Base-by-base conservation (phyloP, 192 early-diverging fungal genomes). In the Thoreauomyces humboldtii region DNA sequence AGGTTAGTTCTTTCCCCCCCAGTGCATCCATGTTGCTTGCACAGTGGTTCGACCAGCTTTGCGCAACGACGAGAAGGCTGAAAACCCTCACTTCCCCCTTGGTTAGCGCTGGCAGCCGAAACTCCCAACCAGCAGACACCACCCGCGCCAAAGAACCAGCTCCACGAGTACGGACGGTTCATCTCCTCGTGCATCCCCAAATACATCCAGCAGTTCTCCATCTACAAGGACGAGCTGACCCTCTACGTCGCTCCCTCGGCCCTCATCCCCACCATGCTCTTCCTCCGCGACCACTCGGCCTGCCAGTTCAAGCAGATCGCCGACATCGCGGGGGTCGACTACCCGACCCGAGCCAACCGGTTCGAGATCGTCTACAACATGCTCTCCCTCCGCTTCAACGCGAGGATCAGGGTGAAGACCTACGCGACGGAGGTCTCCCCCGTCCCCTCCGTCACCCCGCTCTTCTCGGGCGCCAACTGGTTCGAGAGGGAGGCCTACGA, bases 141-240 rank as follows among this genome's bases (percentile, higher is more conserved):
- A 5, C 29, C 55, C 34, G 12, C 35, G 5, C 2, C 21, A 25
- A 46, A 47, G 21, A 61, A 46, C 44, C 25, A 69, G 54, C 29
- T 69, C 29, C 76, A 77, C 59, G 72, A 77, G 59, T 98, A 87
- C 74, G 93, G 93, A 48, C 85, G 91, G 70, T 96, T 90, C 77
- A 73, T 98, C 36, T 79, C 86, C 25, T 85, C 84, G 36, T 81
- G 86, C 64, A 75, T 98, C 63, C 96, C 96, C 29, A 97, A 96
- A 77, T 97, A 81, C 72, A 89, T 98, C 48, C 96, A 98, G 72
- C 96, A 95, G 78, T 91, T 91, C 72, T 92, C 92, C 28, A 90
- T 98, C 58, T 96, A 94, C 87, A 97, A 97, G 77, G 92, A 99
- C 61, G 96, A 99, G 73, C 81, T 99, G 44, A 92, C 91, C n/a